Evolutionary conservation across 129 eudicot genomes (phyloP).

Genomic region (Tagetes erecta): DNA sequence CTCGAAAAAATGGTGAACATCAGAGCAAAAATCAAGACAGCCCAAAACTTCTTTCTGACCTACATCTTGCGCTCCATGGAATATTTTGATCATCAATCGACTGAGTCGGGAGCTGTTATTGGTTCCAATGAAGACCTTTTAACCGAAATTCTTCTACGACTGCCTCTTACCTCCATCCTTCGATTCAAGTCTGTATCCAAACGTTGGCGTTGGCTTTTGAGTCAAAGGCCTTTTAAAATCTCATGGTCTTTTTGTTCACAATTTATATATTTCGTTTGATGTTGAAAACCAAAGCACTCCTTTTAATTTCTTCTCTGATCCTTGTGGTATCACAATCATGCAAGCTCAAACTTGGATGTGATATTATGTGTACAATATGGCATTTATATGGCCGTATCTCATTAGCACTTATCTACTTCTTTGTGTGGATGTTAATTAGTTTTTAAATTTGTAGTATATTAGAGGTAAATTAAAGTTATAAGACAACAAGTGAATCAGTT

Average conservation of each 20-base stretch:
- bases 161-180: conserved; percentile 5
- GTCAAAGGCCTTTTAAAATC: neutral
- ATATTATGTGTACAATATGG: too few relatives aligned
- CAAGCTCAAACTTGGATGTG: too few relatives aligned
- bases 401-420: too few relatives aligned
- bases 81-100: neutral
- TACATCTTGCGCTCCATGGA: neutral
- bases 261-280: neutral
- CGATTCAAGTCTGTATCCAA: conserved; percentile 2
- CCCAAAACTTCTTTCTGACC: neutral
- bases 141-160: neutral
- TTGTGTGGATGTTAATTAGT: too few relatives aligned
- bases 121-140: conserved; percentile 1
- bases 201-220: conserved; percentile 6
- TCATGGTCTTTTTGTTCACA: neutral
- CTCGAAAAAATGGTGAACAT: neutral
- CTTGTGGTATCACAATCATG: neutral
- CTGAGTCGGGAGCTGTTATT: neutral
- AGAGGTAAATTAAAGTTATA: too few relatives aligned
- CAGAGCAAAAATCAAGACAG: neutral
- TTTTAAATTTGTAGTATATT: too few relatives aligned
- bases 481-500: too few relatives aligned
- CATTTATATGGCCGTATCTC: too few relatives aligned
- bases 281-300: neutral
- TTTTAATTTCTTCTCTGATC: neutral